Conservation (phyloP, 2,329 filamentous ascomycete species). For the Pezicula neosporulosa region DNA sequence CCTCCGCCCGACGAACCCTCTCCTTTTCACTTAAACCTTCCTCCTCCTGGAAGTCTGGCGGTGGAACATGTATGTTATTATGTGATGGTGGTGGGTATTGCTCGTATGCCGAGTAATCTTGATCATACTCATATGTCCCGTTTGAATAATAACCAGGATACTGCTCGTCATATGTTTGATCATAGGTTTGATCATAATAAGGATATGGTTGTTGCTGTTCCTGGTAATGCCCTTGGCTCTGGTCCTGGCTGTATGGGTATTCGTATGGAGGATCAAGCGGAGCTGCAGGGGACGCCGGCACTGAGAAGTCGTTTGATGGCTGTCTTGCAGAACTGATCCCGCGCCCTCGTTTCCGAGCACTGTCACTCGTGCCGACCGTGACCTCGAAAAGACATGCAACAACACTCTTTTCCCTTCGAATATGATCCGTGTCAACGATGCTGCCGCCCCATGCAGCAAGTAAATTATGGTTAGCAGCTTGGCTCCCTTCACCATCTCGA, state of each 20-base stretch:
- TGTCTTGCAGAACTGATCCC: constrained; percentile 14
- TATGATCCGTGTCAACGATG: constrained; percentile 82
- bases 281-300: constrained; percentile 9
- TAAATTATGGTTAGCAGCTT: constrained; percentile 35
- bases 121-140: constrained; percentile 22
- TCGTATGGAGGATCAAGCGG: constrained; percentile 18
- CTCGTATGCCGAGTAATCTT: constrained; percentile 28
- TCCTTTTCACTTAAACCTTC: constrained; percentile 77
- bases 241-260: constrained; percentile 10
- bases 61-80: constrained; percentile 51
- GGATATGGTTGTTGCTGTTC: constrained; percentile 20
- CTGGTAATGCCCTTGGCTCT: constrained; percentile 4
- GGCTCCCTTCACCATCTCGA: constrained; percentile 27
- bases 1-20: constrained; percentile 71
- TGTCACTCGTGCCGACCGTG: constrained; percentile 82
- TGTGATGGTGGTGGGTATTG: constrained; percentile 29
- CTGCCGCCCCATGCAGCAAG: constrained; percentile 57
- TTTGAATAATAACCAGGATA: constrained; percentile 16
- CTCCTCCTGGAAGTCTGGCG: constrained; percentile 57
- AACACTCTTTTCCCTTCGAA: constrained; percentile 89
- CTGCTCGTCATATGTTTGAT: constrained; percentile 20
- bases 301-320: constrained; percentile 13
- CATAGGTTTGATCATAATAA: constrained; percentile 29
- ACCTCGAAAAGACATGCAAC: constrained; percentile 83
- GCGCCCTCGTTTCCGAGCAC: constrained; percentile 33